These are phyloP conservation scores for Scenedesmus sp. DNA, from an alignment of 163 green algal genomes.

Conservation along the genomic window DNA sequence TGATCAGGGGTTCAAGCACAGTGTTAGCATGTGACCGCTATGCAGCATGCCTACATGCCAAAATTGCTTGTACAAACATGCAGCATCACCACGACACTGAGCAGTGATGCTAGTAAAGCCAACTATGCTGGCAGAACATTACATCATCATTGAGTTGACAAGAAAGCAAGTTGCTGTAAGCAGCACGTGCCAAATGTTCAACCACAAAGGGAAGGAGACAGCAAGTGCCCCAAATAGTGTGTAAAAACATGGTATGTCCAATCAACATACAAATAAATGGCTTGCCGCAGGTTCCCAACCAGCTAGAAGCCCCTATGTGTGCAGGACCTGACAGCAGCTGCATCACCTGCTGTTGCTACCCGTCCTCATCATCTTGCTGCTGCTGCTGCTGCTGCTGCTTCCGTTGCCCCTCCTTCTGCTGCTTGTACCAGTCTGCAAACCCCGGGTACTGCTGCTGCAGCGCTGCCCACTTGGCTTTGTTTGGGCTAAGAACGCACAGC, in stretches of 20 bases:
- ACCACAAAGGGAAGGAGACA: too few relatives aligned
- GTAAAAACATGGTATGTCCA: not conserved
- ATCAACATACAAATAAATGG: not conserved
- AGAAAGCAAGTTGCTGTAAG: too few relatives aligned
- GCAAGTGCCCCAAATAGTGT: too few relatives aligned
- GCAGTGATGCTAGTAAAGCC: too few relatives aligned
- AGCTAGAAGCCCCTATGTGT: not conserved
- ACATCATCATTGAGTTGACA: too few relatives aligned
- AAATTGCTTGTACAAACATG: too few relatives aligned
- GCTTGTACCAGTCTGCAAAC: not conserved
- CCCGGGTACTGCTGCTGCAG: slow-evolving; percentile 1
- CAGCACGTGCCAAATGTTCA: too few relatives aligned
- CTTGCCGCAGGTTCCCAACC: not conserved
- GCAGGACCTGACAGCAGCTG: not conserved
- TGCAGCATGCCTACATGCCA: too few relatives aligned
- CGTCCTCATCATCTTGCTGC: not conserved
- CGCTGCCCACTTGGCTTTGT: not conserved
- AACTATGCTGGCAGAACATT: too few relatives aligned
- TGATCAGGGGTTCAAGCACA: too few relatives aligned
- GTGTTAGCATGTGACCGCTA: too few relatives aligned
- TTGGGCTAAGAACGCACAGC: not conserved
- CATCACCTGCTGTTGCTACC: not conserved
- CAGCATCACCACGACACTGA: too few relatives aligned
- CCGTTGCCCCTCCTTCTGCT: not conserved
- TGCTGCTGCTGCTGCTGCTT: not conserved